A percentile compares a stretch with the other conserved stretches of the same genome.
These are phyloP conservation scores for Coix lacrymajobi DNA, from an alignment of 176 grass and related monocot genomes.

Conservation along the genomic window DNA sequence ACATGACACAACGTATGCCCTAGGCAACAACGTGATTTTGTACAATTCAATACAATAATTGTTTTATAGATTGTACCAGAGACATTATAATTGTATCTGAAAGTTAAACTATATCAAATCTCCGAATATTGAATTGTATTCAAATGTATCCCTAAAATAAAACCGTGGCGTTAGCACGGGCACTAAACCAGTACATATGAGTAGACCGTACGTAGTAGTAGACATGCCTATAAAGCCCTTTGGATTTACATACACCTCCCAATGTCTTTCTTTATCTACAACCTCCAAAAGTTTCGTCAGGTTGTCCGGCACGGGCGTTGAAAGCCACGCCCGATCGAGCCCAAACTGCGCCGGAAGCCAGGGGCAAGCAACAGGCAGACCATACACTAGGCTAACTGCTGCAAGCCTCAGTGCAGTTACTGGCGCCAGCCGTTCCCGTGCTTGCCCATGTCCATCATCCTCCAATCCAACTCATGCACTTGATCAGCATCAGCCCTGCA, in stretches of 20 bases:
- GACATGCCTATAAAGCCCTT: background rate
- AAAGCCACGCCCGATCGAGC: constrained; percentile 1
- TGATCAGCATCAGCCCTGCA: too few relatives aligned
- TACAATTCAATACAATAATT: too few relatives aligned
- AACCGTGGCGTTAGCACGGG: too few relatives aligned
- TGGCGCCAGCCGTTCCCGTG: background rate
- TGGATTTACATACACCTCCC: background rate
- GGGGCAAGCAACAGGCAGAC: background rate
- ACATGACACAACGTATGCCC: too few relatives aligned
- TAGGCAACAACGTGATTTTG: too few relatives aligned
- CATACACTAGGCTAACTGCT: background rate
- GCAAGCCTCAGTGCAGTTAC: background rate
- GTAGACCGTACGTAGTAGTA: too few relatives aligned
- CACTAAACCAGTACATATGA: too few relatives aligned
- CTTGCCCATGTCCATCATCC: background rate
- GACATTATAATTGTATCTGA: too few relatives aligned
- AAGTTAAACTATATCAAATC: too few relatives aligned
- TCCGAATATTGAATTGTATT: too few relatives aligned
- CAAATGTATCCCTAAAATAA: too few relatives aligned
- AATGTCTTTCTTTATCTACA: background rate
- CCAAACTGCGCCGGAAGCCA: background rate
- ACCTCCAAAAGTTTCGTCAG: background rate
- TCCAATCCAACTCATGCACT: background rate
- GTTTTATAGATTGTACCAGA: too few relatives aligned
- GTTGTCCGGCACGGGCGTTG: background rate